Evolutionary conservation across 495 filamentous ascomycete species (phyloP), one percentile per base, ranked within the genome.

Genomic region (Penicillium maclennaniae): DNA sequence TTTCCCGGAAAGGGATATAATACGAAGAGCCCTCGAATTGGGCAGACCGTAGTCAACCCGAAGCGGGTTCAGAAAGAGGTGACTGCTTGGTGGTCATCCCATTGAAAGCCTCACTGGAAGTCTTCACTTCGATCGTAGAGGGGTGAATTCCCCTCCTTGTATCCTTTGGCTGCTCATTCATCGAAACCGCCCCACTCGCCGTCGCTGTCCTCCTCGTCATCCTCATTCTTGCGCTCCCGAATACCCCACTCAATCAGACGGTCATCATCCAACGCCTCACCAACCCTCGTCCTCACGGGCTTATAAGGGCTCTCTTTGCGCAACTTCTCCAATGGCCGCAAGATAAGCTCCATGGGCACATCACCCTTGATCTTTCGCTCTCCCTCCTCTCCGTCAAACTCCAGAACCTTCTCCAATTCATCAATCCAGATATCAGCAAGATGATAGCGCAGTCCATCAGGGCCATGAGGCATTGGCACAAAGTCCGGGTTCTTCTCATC

Each of bases 341-440:
- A 54, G 41, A 91, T 56, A 45, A 69, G 52, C 54, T 82, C 79
- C 47, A 83, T 61, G 3, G 76, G 76, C 34, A 77, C 57, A 51
- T 69, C 69, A 14, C 68, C 62, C 50, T 62, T 65, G 28, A 70
- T 69, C 50, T 67, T 75, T 19, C 51, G 55, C 45, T 63, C 69
- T 20, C 60, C 69, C 4, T 74, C 69, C 8, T 56, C 61, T 4
- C 73, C 70, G 16, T 72, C 77, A 53, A 85, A 71, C 56, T 83
- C 68, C 43, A 84, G 75, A 34, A 80, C 81, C 62, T 83, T 85
- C 68, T 89, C 88, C 53, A 87, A 67, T 73, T 93, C 90, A 68
- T 95, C 90, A 34, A 95, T 77, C 81, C 88, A 99, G 36, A 97
- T 81, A 77, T 99, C 93, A 53, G 92, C 63, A 19, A 96, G 77